Base-by-base conservation (phyloP, 2,329 filamentous ascomycete genomes). In the Xylogone sp. region DNA sequence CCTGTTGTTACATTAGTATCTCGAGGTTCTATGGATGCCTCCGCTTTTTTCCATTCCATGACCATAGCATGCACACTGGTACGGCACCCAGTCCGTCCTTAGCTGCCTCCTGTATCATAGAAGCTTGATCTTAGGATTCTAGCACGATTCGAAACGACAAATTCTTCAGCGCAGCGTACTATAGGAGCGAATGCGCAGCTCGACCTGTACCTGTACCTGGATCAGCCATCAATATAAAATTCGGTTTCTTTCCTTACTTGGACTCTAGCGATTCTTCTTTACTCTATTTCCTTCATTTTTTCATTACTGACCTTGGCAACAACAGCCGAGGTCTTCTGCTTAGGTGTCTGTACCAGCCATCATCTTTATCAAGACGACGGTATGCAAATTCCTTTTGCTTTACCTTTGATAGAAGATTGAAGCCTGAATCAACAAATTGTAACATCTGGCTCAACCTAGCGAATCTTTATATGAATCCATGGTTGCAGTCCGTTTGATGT, bases 1-100 rank as follows among this genome's bases (percentile, higher is more conserved):
- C 57, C 62, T 59, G 53, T 60, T 65, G 64, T 67, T 62, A 67
- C 64, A 67, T 52, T 66, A 67, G 58, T 61, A 61, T 62, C 51
- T 52, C 51, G 50, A 59, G 56, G 56, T 51, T 42, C 50, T 57
- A 42, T 54, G 56, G 56, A 56, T 43, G 44, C 54, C 52, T 53
- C 56, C 10, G n/a, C 34, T 56, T 49, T 52, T 51, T 52, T 53
- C 51, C 58, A 53, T 58, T 61, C 54, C 51, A 62, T 60, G 59
- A 57, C 56, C 57, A 49, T 50, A 51, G 54, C 60, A 61, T 63
- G 60, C 61, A 63, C 54, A 53, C 56, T 58, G 57, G 53, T 50
- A 57, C 49, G 54, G 58, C 50, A 48, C 56, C 51, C 51, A 49
- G 56, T 56, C 52, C 56, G 53, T 59, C 53, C 54, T 54, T 56